Evolutionary conservation across 2,329 filamentous ascomycete genomes (phyloP), one percentile per base, ranked within the genome.

Genomic region (Akanthomyces uredinophilus): DNA sequence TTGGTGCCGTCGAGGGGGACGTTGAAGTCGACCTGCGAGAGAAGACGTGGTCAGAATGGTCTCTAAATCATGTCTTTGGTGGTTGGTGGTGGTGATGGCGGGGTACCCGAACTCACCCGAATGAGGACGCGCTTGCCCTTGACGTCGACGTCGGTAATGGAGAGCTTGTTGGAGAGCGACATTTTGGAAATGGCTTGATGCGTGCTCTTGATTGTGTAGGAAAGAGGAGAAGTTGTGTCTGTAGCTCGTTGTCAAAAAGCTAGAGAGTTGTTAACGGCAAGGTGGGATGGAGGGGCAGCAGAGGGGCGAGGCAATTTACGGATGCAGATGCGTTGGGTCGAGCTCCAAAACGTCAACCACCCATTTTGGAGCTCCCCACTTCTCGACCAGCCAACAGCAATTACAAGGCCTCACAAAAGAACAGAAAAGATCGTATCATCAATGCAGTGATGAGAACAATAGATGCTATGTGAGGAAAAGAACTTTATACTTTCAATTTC

Each of bases 121-220:
- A 99, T 97, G 72, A 99, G 85, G 78, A 98, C 95, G 72, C 93
- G 88, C 88, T 99, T 99, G 86, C 85, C 94, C 87, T 96, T 96
- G 79, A 99, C 85, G 80, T 99, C 93, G 73, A 96, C 88, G 75
- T 99, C 94, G 69, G 87, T 91, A 79, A 99, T 97, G 70, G 92
- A 91, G 72, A 99, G 91, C 86, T 99, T 99, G 87, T 88, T 97
- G 72, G 93, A 91, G 76, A 99, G 91, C 87, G 95, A 98, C 95
- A 99, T 99, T 65, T 72, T 87, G 74, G 67, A 64, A 61, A 66
- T 68, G 64, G 54, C 47, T 54, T 32, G 11, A 20, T 29, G 3
- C 3, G n/a, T 16, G 4, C 29, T 51, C 18, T 50, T 8, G 22
- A 51, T 11, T 51, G 46, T 32, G 35, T 32, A 52, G 18, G 5